These are phyloP conservation scores for Pichia nanzhaoensis DNA, from an alignment of 805 yeast genomes.

Conservation along the genomic window DNA sequence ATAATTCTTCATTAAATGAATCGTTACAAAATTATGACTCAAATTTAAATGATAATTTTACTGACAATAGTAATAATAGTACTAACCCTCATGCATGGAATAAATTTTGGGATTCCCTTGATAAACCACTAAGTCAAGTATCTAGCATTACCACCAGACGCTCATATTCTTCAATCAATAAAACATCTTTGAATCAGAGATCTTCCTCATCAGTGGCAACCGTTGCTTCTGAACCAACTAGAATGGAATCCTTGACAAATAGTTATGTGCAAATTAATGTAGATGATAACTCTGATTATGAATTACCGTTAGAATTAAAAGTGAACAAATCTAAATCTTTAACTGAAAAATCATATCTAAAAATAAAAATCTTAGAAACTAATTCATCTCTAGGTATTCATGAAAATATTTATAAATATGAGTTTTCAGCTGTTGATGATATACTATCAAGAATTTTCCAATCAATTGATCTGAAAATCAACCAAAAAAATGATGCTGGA, in stretches of 20 bases:
- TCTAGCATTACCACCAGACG: not conserved
- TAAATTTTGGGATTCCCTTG: constrained; percentile 28
- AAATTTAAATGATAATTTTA: not conserved
- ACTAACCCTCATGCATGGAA: constrained; percentile 29
- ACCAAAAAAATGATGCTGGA: constrained; percentile 3
- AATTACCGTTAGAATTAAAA: no score
- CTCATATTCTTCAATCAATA: not conserved
- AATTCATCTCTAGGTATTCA: constrained; percentile 15
- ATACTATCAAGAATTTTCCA: not conserved
- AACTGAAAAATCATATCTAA: constrained; percentile 11
- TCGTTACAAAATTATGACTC: not conserved
- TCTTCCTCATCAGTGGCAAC: constrained; percentile 16
- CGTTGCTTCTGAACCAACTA: constrained; percentile 2
- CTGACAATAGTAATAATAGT: constrained; percentile 13
- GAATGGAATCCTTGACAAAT: constrained; percentile 6
- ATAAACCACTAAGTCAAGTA: constrained; percentile 21
- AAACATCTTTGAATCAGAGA: not conserved
- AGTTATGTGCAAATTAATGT: constrained; percentile 4
- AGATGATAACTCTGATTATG: not conserved
- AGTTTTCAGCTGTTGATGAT: constrained; percentile 7
- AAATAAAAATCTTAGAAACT: constrained; percentile 18
- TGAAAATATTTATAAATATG: constrained; percentile 23
- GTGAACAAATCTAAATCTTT: not conserved
- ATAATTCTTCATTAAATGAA: constrained; percentile 21
- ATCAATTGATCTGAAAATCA: constrained; percentile 10